Percentiles rank a stretch among this genome's conserved stretches.
phyloP scores from a whole-genome alignment of 176 grass and related monocot genomes.

The Dendrocalamus sinicus region DNA sequence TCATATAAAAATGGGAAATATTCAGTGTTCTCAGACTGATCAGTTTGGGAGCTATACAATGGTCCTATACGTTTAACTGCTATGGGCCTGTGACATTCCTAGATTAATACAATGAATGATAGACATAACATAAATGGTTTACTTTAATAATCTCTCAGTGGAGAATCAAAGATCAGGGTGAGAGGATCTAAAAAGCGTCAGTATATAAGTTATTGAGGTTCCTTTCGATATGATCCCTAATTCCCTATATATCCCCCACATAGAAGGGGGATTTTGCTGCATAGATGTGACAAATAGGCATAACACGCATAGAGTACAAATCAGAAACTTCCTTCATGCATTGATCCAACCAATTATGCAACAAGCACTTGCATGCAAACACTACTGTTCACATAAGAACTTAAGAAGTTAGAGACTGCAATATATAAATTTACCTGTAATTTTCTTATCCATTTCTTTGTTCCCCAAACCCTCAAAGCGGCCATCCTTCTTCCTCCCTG shows the following conservation, averaged over 20 bases:
- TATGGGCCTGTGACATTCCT: neutral
- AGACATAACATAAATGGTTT: neutral
- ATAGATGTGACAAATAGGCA: neutral
- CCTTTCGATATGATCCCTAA: neutral
- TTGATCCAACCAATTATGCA: constrained; percentile 32
- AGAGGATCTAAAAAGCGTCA: neutral
- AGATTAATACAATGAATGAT: neutral
- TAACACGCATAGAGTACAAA: neutral
- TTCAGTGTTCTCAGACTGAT: neutral
- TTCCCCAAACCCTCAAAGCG: constrained; percentile 89
- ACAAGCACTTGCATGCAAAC: constrained; percentile 23
- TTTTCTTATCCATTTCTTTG: constrained; percentile 98
- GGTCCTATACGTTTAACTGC: constrained; percentile 7
- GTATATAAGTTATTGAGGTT: constrained; percentile 7
- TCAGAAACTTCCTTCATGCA: constrained; percentile 14
- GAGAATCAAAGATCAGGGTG: neutral
- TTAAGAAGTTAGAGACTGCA: constrained; percentile 32
- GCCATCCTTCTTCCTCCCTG: constrained; percentile 90
- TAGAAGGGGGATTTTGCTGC: neutral
- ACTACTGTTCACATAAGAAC: constrained; percentile 30
- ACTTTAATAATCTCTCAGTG: neutral
- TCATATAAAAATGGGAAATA: neutral
- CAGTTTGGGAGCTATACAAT: neutral
- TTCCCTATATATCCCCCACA: neutral
- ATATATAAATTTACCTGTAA: constrained; percentile 75